phyloP scores from a whole-genome alignment of 1,284 basidiomycete species.

The Ustilago trichophora region DNA sequence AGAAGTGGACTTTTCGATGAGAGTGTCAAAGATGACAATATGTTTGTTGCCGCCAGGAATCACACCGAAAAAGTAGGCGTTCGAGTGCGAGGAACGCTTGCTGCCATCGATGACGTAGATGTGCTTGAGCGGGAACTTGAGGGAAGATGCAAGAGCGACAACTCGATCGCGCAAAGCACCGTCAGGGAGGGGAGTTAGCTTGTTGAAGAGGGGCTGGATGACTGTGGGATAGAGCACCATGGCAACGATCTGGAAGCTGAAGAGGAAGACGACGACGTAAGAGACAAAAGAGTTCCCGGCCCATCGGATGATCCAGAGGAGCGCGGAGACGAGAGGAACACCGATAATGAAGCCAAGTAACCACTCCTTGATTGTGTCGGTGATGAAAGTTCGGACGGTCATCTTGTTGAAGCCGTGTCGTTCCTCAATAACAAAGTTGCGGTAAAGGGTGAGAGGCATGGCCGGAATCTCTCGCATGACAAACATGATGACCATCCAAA shows the following conservation, averaged over 20 bases:
- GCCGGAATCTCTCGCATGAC: conserved; percentile 70
- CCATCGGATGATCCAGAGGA: conserved; percentile 90
- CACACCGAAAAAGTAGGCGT: conserved; percentile 72
- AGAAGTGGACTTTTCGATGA: conserved; percentile 86
- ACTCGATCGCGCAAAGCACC: conserved; percentile 61
- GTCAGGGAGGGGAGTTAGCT: conserved; percentile 80
- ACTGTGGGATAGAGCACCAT: conserved; percentile 71
- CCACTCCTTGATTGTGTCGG: conserved; percentile 84
- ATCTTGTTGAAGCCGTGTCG: conserved; percentile 97
- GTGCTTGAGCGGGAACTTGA: conserved; percentile 92
- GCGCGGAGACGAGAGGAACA: conserved; percentile 83
- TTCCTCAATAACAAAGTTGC: conserved; percentile 92
- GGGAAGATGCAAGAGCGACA: conserved; percentile 64
- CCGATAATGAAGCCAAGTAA: conserved; percentile 79
- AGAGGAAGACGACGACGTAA: conserved; percentile 61
- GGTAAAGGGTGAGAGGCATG: conserved; percentile 77
- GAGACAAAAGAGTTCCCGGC: conserved; percentile 73
- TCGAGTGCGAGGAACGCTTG: conserved; percentile 91
- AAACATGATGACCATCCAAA: conserved; percentile 71
- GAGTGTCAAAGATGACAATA: conserved; percentile 93
- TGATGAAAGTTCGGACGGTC: conserved; percentile 74
- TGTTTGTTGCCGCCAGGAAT: conserved; percentile 64
- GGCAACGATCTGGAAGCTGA: conserved; percentile 77
- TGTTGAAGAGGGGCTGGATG: conserved; percentile 97
- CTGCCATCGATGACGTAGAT: conserved; percentile 97